Percentiles rank a stretch among this genome's conserved stretches.
phyloP scores from a whole-genome alignment of 306 rosid genomes.

The Herpetospermum pedunculosum region DNA sequence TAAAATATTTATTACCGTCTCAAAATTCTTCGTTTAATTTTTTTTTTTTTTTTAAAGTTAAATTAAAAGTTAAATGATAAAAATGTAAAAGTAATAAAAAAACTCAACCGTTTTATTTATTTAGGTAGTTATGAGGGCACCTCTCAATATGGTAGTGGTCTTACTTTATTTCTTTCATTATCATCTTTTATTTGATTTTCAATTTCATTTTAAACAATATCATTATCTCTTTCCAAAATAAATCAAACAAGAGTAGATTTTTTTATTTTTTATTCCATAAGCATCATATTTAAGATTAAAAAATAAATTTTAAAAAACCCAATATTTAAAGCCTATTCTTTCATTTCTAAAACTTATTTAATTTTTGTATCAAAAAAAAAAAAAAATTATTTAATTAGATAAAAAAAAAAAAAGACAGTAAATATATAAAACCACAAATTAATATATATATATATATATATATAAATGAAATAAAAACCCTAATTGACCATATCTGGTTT shows the following conservation, averaged over 20 bases:
- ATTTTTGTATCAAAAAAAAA: not conserved
- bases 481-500: not conserved
- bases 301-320: no score
- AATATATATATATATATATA: not conserved
- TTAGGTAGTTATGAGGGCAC: not conserved
- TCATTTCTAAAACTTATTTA: not conserved
- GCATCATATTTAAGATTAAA: not conserved
- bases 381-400: not conserved
- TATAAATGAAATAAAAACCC: no score
- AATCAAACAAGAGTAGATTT: not conserved
- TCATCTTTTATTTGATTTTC: not conserved
- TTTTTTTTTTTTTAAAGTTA: no score
- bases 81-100: not conserved
- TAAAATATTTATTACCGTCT: no score
- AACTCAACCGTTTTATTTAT: not conserved
- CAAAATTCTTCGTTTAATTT: no score
- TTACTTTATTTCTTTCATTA: constrained; percentile 5
- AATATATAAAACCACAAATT: no score
- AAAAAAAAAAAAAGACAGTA: not conserved
- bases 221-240: not conserved
- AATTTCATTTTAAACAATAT: not conserved
- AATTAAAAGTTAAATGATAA: not conserved
- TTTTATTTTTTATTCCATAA: not conserved
- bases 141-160: constrained; percentile 1
- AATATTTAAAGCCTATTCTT: not conserved